phyloP scores from a whole-genome alignment of 345 rosid genomes.

The Citrus sp. region DNA sequence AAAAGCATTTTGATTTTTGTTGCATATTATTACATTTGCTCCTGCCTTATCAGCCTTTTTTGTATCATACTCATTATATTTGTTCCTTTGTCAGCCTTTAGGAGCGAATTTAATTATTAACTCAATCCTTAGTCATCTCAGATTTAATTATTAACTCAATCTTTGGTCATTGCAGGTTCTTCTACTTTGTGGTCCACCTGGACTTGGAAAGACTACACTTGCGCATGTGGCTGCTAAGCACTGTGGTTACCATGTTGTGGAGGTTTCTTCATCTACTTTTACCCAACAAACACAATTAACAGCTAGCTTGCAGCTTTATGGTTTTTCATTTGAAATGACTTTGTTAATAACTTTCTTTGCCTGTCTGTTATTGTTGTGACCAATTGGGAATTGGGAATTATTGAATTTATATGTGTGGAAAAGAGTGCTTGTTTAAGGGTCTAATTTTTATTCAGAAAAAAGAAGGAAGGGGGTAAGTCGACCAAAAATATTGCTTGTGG shows the following conservation, averaged over 20 bases:
- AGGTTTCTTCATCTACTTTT: conserved; percentile 52
- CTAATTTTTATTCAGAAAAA: not conserved
- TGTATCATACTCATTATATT: not conserved
- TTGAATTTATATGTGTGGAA: not conserved
- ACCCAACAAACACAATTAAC: conserved; percentile 8
- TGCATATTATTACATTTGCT: not conserved
- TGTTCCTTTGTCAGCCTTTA: conserved; percentile 3
- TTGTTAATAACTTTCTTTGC: not conserved
- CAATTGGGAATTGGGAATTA: not conserved
- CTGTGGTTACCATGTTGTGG: conserved; percentile 94
- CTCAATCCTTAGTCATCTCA: conserved; percentile 36
- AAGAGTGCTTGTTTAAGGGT: not conserved
- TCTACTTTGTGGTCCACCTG: conserved; percentile 95
- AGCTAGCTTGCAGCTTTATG: conserved; percentile 7
- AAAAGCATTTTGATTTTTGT: not conserved
- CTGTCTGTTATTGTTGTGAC: not conserved
- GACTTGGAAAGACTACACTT: conserved; percentile 99
- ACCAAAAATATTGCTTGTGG: not conserved
- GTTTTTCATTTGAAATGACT: not conserved
- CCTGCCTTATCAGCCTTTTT: conserved; percentile 2
- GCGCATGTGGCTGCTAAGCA: conserved; percentile 98
- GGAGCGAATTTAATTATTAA: not conserved
- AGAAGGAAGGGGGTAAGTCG: not conserved
- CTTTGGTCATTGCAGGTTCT: conserved; percentile 65
- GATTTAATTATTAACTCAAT: conserved; percentile 34